phyloP scores from a whole-genome alignment of 257 asterid genomes.

The Datura wrightii region DNA sequence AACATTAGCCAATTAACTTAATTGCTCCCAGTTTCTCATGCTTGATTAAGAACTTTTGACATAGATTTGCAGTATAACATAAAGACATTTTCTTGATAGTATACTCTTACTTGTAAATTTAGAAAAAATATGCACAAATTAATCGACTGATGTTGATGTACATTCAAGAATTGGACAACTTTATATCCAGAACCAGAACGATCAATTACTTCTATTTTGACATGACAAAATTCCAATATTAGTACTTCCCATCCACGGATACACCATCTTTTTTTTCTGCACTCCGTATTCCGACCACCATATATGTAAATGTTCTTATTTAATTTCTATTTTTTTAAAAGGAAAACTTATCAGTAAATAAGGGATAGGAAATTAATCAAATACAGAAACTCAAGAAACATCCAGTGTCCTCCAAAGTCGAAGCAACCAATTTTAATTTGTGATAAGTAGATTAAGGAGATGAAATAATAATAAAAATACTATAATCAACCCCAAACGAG shows the following conservation, averaged over 20 bases:
- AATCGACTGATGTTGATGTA: not conserved
- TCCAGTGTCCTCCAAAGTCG: not conserved
- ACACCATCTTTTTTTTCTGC: not conserved
- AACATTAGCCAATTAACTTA: not conserved
- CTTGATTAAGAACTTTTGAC: not conserved
- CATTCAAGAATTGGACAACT: not conserved
- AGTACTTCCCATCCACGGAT: not conserved
- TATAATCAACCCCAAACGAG: not conserved
- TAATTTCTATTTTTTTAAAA: not conserved
- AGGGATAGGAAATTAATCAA: not conserved
- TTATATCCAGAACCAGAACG: not conserved
- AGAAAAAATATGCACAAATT: not conserved
- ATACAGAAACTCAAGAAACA: conserved; percentile 1
- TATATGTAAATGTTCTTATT: not conserved
- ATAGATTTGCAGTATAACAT: not conserved
- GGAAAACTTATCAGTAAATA: not conserved
- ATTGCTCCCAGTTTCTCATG: not conserved
- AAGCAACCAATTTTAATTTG: not conserved
- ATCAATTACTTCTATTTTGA: not conserved
- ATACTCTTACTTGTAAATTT: not conserved
- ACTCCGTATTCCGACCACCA: not conserved
- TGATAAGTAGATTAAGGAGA: not conserved
- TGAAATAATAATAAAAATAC: not conserved
- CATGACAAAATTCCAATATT: not conserved
- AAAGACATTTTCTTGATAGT: not conserved